Conservation (phyloP, 2,329 filamentous ascomycete species). For the Diaporthe sp. region DNA sequence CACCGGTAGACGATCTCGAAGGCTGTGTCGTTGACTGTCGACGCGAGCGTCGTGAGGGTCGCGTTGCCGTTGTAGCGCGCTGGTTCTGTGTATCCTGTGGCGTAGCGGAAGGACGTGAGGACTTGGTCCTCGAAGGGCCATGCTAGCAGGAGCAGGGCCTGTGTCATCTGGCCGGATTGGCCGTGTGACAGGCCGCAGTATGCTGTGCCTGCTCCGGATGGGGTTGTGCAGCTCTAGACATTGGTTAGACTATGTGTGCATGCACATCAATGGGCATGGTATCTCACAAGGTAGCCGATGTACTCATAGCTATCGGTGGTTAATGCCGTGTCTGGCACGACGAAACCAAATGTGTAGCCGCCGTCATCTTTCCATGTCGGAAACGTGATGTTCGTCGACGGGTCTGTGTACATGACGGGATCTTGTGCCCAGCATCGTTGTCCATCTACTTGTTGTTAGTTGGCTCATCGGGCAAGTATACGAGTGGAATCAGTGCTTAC, state of each 20-base stretch:
- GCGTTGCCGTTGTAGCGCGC: constrained; percentile 69
- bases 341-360: constrained; percentile 34
- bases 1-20: constrained; percentile 72
- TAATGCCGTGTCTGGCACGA: constrained; percentile 29
- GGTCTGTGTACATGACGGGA: constrained; percentile 31
- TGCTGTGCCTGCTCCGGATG: constrained; percentile 24
- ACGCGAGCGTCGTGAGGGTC: constrained; percentile 66
- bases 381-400: constrained; percentile 35
- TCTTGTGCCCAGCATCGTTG: constrained; percentile 34
- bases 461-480: background rate
- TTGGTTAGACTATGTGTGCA: background rate
- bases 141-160: constrained; percentile 63
- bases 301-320: constrained; percentile 34
- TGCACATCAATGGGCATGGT: no score
- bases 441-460: constrained; percentile 21
- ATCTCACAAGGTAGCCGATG: constrained; percentile 33
- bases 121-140: constrained; percentile 63
- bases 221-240: constrained; percentile 32
- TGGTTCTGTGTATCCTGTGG: constrained; percentile 67
- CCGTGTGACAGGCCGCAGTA: constrained; percentile 35
- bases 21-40: constrained; percentile 65
- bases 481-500: background rate
- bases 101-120: constrained; percentile 65
- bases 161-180: constrained; percentile 60
- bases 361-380: constrained; percentile 27